These are phyloP conservation scores for Curvularia sp. DNA, from an alignment of 2,329 filamentous ascomycete genomes.

Conservation along the genomic window DNA sequence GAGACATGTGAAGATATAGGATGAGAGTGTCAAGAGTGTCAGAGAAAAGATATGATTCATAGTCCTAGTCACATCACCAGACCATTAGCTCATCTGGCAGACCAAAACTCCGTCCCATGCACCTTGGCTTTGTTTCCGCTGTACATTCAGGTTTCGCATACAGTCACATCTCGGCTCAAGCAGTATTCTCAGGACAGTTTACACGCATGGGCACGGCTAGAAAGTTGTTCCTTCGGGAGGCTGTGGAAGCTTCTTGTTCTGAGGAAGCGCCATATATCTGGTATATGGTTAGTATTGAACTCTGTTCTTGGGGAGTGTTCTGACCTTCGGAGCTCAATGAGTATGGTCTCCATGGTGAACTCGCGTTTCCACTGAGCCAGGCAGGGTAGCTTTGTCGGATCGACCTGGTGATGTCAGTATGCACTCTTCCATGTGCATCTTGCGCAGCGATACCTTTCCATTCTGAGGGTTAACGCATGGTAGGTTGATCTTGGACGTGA, in stretches of 20 bases:
- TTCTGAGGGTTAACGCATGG: conserved; percentile 85
- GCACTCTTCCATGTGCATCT: not conserved
- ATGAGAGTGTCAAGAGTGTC: too few species aligned
- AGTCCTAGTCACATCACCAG: conserved; percentile 19
- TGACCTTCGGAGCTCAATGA: conserved; percentile 84
- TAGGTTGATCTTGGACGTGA: conserved; percentile 94
- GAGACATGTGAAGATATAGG: not conserved
- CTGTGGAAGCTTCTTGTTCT: conserved; percentile 94
- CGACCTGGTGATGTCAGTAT: conserved; percentile 65
- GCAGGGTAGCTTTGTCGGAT: conserved; percentile 82
- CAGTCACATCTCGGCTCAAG: not conserved
- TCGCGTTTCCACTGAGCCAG: conserved; percentile 90
- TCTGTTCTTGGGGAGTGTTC: conserved; percentile 24
- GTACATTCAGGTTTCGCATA: conserved; percentile 7
- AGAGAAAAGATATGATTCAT: conserved; percentile 13
- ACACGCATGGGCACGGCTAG: conserved; percentile 20
- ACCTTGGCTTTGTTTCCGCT: conserved; percentile 25
- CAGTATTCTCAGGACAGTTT: not conserved
- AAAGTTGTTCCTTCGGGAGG: conserved; percentile 83
- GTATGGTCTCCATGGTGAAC: conserved; percentile 92
- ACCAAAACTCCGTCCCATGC: conserved; percentile 46
- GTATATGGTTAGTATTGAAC: conserved; percentile 12
- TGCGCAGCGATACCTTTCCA: conserved; percentile 66
- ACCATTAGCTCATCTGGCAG: conserved; percentile 19
- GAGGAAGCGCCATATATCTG: conserved; percentile 90